Evolutionary conservation across 2,329 filamentous ascomycete species (phyloP).

Genomic region (Colletotrichum sidae): DNA sequence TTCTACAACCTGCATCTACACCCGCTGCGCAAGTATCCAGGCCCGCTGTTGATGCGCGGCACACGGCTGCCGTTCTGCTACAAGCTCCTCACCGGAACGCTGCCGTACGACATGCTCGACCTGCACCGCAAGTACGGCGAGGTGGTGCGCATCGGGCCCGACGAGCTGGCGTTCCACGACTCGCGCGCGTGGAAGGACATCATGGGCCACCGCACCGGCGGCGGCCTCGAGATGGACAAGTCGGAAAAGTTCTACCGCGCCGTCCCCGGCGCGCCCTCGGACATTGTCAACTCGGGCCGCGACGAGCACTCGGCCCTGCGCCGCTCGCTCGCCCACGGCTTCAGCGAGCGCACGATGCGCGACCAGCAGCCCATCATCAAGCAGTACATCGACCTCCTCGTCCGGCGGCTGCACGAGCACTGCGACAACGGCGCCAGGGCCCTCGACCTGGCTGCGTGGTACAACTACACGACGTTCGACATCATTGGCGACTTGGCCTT

Average conservation of each 20-base stretch:
- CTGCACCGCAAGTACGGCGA: conserved; percentile 56
- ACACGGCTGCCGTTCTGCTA: conserved; percentile 22
- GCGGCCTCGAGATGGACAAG: conserved; percentile 34
- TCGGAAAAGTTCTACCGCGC: conserved; percentile 26
- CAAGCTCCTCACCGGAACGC: conserved; percentile 39
- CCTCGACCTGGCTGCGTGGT: conserved; percentile 44
- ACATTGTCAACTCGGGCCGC: conserved; percentile 37
- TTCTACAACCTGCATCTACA: conserved; percentile 46
- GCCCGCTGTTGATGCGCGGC: conserved; percentile 39
- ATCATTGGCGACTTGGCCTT: conserved; percentile 46
- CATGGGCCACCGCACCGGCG: conserved; percentile 45
- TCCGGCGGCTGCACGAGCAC: conserved; percentile 50
- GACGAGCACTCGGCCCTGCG: conserved; percentile 35
- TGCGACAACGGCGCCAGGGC: conserved; percentile 20
- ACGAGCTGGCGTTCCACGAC: conserved; percentile 58
- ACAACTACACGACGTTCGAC: conserved; percentile 46
- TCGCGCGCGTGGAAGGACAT: conserved; percentile 54
- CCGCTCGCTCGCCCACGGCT: conserved; percentile 40
- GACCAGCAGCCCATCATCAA: conserved; percentile 46
- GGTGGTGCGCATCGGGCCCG: conserved; percentile 58
- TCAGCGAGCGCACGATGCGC: conserved; percentile 41
- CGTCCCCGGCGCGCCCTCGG: not conserved
- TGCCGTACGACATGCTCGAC: conserved; percentile 43
- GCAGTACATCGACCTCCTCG: conserved; percentile 52
- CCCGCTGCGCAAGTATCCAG: conserved; percentile 46